A percentile compares a stretch with the other conserved stretches of the same genome.
Conservation (phyloP, 495 filamentous ascomycete genomes). For the Aspergillus avenaceus region DNA sequence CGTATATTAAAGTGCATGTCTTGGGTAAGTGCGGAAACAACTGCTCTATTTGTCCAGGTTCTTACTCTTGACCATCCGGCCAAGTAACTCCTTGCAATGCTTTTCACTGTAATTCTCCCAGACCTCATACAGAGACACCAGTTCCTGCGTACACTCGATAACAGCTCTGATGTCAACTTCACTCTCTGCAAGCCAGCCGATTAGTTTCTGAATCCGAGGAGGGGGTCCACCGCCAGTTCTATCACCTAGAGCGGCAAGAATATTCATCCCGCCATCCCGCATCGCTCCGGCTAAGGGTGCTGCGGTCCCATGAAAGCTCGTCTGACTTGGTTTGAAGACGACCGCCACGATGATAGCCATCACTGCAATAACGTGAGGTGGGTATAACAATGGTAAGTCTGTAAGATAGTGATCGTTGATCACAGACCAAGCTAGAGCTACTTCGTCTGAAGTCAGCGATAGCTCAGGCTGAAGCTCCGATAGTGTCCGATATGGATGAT, state of each 20-base stretch:
- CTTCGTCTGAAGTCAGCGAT: constrained; percentile 71
- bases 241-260: constrained; percentile 37
- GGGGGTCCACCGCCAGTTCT: constrained; percentile 32
- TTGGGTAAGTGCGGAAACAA: too few species aligned
- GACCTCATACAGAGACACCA: constrained; percentile 90
- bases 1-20: neutral
- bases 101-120: constrained; percentile 91
- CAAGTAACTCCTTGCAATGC: constrained; percentile 70
- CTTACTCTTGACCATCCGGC: constrained; percentile 76
- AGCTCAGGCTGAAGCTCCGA: constrained; percentile 67
- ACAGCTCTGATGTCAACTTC: constrained; percentile 88
- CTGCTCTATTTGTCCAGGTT: constrained; percentile 72
- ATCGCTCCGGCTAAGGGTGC: constrained; percentile 37
- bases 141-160: constrained; percentile 90
- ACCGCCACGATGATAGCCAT: constrained; percentile 86
- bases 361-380: constrained; percentile 86
- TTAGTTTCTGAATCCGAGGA: constrained; percentile 65
- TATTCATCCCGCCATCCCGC: constrained; percentile 37
- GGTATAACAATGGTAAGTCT: constrained; percentile 80
- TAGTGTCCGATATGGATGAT: constrained; percentile 94
- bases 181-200: constrained; percentile 87
- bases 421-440: constrained; percentile 72
- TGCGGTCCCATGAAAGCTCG: constrained; percentile 37
- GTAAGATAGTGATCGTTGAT: constrained; percentile 98
- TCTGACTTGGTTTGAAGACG: constrained; percentile 61